Evolutionary conservation across 257 asterid genomes (phyloP), one percentile per base, ranked within the genome.

Genomic region (Nyctanthes arbortristis): DNA sequence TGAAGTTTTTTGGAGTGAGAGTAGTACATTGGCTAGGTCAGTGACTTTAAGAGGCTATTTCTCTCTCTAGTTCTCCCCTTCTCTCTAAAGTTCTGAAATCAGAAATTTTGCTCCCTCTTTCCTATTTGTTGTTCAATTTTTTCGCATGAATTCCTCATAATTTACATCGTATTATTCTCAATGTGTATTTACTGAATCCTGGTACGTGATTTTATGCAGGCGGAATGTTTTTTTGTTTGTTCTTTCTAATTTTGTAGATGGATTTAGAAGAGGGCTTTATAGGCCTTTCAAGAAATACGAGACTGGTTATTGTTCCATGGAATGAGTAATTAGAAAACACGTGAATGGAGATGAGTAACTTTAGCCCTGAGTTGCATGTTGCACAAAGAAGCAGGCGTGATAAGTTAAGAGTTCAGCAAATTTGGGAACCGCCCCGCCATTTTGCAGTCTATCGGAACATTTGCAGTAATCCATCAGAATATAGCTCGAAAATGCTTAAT

Each of bases 361-460:
- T 73, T 8, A 61, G 84, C 52, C 74, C 87, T 2, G 91, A 86
- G 7, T 66, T 81, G 73, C 97, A 88, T 74, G 89, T 86, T 9
- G 96, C 93, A 3, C 96, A 90, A 54, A 88, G 84, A 77, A 86
- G 87, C 80, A 89, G 96, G 22, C 81, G 97, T 5, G 92, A 90
- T 30, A 86, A 82, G 69, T 34, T 88, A 13, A 66, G 96, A 57
- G 36, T 77, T 59, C 89, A 84, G 54, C 79, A 78, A 9, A 73
- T 60, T 63, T 55, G 77, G 2, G 40, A 36, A 37, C 25, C 58
- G 18, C 35, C 33, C 12, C 79, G 68, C 11, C 37, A 80, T 62
- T 35, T 73, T 29, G 81, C 71, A 3, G 61, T 56, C 37, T 74
- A 72, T 35, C n/a, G n/a, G n/a, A n/a, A n/a, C n/a, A 64, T 75